Base-by-base conservation (phyloP, 257 asterid species). In the Avicennia marina region DNA sequence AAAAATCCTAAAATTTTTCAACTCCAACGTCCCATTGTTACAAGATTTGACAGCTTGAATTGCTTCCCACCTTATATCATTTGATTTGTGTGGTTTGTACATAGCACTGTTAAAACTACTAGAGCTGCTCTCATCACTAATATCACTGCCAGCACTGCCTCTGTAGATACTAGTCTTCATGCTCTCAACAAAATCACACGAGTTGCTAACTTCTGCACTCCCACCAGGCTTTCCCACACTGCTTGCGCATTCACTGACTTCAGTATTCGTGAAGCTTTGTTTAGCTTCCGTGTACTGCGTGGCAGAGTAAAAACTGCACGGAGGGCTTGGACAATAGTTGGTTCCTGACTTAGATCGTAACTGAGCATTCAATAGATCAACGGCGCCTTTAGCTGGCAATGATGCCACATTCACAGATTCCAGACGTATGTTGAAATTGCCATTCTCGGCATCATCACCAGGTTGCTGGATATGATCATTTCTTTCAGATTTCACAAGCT, bases 21-120 rank as follows among this genome's bases (percentile, higher is more conserved):
- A 48, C 45, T 63, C 81, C 45, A 75, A 53, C 4, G 54, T 12
- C 17, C 81, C 77, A 19, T 63, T 59, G 25, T 59, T 58, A 8
- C 66, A 66, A 1, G 62, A 42, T 63, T 69, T 55, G 18, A 75
- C 74, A 11, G 66, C 78, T 43, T 52, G 74, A 18, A 75, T 71
- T 11, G 81, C 81, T 20, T 66, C 78, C 81, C 81, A 75, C 38
- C 65, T 71, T 1, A 50, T 32, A 58, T 75, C 81, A 16, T 75
- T 71, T 13, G 72, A 72, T 54, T 66, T 67, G 63, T 75, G 81
- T 5, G 78, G 81, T 57, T 71, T 75, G 66, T 66, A 51, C 7
- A 36, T 32, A 11, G 78, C 66, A 31, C 71, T 61, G 36, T 44
- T 42, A 18, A 66, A 57, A 43, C 71, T 63, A 43, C 71, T 63